A percentile compares a stretch with the other conserved stretches of the same genome.
Conservation (phyloP, 73 alveolate genomes). For the Paramecium octaurelia region DNA sequence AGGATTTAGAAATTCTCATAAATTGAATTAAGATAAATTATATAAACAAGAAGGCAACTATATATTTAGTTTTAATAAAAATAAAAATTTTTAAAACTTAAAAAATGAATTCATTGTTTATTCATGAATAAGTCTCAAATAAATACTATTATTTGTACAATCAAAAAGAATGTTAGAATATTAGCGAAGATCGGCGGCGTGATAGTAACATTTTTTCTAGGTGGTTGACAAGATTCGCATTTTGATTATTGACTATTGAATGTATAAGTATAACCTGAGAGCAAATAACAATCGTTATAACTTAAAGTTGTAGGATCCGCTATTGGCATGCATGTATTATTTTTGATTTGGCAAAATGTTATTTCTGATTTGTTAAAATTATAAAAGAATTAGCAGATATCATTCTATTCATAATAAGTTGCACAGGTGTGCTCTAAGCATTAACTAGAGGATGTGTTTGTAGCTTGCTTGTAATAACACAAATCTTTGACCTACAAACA, state of each 20-base stretch:
- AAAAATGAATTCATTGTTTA: background rate
- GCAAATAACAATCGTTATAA: background rate
- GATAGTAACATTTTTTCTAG: background rate
- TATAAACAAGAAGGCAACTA: too few relatives aligned
- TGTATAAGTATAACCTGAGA: background rate
- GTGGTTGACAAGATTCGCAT: background rate
- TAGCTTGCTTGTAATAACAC: background rate
- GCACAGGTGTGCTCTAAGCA: background rate
- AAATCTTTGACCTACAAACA: background rate
- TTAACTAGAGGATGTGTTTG: background rate
- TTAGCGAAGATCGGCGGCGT: background rate
- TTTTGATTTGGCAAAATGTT: background rate
- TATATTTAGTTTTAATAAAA: too few relatives aligned
- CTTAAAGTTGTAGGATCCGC: background rate
- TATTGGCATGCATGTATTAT: background rate
- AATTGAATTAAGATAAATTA: too few relatives aligned
- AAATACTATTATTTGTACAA: background rate
- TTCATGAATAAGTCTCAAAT: background rate
- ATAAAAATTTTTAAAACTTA: too few relatives aligned
- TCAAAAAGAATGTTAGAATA: background rate
- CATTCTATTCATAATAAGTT: background rate
- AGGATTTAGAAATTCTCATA: too few relatives aligned
- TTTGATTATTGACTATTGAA: background rate
- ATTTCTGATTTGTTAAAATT: background rate
- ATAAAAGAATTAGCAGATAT: background rate